Conservation (phyloP, 306 rosid genomes). For the Corylus avellana region DNA sequence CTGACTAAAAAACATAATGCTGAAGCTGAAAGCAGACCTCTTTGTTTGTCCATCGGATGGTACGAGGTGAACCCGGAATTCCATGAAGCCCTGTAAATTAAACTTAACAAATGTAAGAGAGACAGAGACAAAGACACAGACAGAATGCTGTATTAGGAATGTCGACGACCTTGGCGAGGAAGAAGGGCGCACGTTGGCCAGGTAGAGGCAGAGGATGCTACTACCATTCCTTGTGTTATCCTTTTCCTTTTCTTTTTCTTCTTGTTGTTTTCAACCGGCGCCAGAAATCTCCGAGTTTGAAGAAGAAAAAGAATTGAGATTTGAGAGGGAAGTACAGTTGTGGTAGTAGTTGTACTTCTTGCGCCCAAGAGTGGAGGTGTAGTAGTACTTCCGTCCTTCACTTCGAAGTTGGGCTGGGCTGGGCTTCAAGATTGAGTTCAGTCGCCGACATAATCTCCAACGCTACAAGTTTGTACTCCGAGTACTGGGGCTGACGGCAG, state of each 20-base stretch:
- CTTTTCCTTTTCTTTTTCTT: background rate
- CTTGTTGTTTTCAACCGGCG: background rate
- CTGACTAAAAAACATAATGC: background rate
- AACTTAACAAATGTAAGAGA: slow-evolving; percentile 7
- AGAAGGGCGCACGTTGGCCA: slow-evolving; percentile 28
- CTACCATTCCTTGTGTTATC: slow-evolving; percentile 17
- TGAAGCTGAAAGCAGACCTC: slow-evolving; percentile 35
- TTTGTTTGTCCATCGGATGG: slow-evolving; percentile 34
- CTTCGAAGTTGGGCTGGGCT: background rate
- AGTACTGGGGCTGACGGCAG: too few species aligned
- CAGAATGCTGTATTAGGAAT: background rate
- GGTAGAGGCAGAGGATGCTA: slow-evolving; percentile 21
- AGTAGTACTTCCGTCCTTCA: background rate
- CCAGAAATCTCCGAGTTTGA: too few species aligned
- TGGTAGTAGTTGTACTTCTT: background rate
- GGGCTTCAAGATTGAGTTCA: background rate
- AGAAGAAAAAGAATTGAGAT: too few species aligned
- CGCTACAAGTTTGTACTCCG: too few species aligned
- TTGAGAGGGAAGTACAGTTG: too few species aligned
- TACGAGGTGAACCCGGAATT: slow-evolving; percentile 21
- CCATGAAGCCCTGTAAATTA: slow-evolving; percentile 28
- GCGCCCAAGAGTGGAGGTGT: too few species aligned
- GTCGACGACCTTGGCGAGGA: slow-evolving; percentile 35
- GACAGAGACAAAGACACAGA: background rate
- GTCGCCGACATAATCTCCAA: too few species aligned